Evolutionary conservation across 257 asterid species (phyloP), one percentile per base, ranked within the genome.

Genomic region (Echites panduratus): DNA sequence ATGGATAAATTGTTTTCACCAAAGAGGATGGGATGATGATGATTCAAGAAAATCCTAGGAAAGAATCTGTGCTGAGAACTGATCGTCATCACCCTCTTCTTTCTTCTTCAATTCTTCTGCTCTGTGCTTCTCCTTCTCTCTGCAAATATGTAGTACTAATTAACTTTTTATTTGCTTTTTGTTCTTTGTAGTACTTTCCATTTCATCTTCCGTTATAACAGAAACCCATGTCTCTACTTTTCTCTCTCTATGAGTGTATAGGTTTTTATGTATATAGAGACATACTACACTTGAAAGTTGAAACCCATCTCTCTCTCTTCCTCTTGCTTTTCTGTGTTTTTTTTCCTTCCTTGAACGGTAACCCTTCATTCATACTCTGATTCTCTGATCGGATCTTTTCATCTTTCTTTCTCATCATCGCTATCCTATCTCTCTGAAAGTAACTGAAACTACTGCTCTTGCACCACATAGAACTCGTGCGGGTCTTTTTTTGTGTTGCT

Each of bases 281-380:
- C 19, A 49, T 2, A 49, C 6, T 61, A 61, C 20, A 27, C 45
- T 32, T 27, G 41, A 53, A 53, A 27, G 24, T 32, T 27, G 41
- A 53, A 53, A 53, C 63, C 75, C 70, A 47, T 56, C 44, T 32
- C 57, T 24, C 41, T 29, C 56, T 32, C 76, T 66, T 72, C 16
- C 67, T 81, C 77, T 78, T 64, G 73, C n/a, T 52, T 50, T 17
- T 13, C 22, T 72, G 59, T 59, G 58, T 59, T 11, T 5, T 8
- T n/a, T 10, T 29, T n/a, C 27, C 3, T 20, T 20, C 20, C n/a
- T 20, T 22, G 38, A 32, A 47, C 52, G 38, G 32, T 53, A 48
- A 70, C 38, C 35, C 40, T 70, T 53, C 50, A 17, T 41, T 48
- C 72, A 66, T 38, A 26, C 64, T 47, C 59, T 11, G 22, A 62